Evolutionary conservation across 1,139 yeast genomes (phyloP), one percentile per base, ranked within the genome.

Genomic region (Saccharomyces pastorianus): DNA sequence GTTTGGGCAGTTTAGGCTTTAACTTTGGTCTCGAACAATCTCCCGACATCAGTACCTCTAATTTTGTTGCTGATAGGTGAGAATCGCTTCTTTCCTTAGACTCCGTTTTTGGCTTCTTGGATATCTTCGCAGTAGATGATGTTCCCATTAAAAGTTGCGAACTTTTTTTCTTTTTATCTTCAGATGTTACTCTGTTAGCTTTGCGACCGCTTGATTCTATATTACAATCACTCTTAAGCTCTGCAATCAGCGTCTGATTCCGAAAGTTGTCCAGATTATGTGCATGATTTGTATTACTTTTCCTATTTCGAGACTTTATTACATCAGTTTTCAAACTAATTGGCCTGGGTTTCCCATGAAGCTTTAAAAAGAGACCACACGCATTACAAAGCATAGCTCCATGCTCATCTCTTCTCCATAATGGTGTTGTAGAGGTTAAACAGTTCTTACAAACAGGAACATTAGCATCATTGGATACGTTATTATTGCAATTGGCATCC

Each of bases 381-480:
- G 98, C 98, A 73, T 91, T 91, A 70, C 98, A 91, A 52, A 91
- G 77, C 14, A 89, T 96, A 61, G 88, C 95, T 14, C 98, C 98
- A 17, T 87, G 81, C 67, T 90, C 96, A 70, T 90, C 96, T 62
- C 97, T 77, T 70, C 98, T 79, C 98, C 98, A 91, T 28, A 91
- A 75, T 0, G 98, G 98, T 1, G 98, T 91, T 1, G 93, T 90
- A 57, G 88, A 87, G 5, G 98, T 91, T 63, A 85, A 81, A 73
- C 98, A 91, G 70, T 91, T 91, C 62, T 86, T 88, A 70, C 97
- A 91, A 25, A 85, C 79, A 1, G 96, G 91, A 4, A 46, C 17
- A 46, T 51, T 17, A 11, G 29, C 11, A 13, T 46, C 17, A 50
- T 4, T 26, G 13, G 48, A 46, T 6, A 46, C 20, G 28, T 27